Percentiles rank a stretch among this genome's conserved stretches.
phyloP scores from a whole-genome alignment of 345 rosid species.

The Camelina sativa region DNA sequence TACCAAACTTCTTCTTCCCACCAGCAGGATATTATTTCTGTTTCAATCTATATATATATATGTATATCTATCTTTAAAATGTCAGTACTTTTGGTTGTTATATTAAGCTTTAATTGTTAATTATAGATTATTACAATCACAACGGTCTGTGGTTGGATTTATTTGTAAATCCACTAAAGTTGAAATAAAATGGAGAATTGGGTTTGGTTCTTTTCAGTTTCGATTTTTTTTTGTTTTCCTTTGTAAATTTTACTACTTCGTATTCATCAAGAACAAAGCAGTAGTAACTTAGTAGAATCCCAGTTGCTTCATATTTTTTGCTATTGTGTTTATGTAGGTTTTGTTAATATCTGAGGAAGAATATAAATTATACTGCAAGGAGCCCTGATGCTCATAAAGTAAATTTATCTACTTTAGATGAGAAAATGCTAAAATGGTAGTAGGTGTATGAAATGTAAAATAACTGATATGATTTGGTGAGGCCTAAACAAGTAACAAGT shows the following conservation, averaged over 20 bases:
- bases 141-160: constrained; percentile 26
- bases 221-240: background rate
- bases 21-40: constrained; percentile 6
- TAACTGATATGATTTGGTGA: background rate
- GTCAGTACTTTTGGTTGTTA: constrained; percentile 26
- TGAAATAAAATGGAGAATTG: constrained; percentile 30
- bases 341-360: background rate
- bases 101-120: constrained; percentile 33
- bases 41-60: background rate
- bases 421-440: background rate
- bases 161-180: constrained; percentile 34
- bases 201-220: background rate
- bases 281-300: background rate
- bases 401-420: background rate
- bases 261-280: background rate
- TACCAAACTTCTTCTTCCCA: constrained; percentile 34
- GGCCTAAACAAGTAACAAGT: background rate
- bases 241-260: background rate
- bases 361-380: background rate
- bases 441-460: background rate
- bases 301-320: background rate
- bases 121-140: constrained; percentile 35
- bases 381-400: background rate
- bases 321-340: background rate
- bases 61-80: constrained; percentile 6